Evolutionary conservation across 305 asterid species (phyloP).

Genomic region (Nicotiana rustica): DNA sequence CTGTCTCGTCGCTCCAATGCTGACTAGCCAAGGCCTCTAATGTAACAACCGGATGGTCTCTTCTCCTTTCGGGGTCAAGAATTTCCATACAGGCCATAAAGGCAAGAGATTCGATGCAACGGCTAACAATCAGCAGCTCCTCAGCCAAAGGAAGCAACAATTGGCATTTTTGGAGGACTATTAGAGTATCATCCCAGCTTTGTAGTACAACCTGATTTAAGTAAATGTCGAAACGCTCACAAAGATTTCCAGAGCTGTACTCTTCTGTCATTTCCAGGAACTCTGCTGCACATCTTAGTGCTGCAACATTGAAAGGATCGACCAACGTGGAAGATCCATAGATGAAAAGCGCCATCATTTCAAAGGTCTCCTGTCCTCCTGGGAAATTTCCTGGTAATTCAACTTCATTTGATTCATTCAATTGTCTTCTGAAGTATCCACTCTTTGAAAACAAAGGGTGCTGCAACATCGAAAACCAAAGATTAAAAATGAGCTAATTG

Average conservation of each 20-base stretch:
- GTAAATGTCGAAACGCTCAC: conserved; percentile 71
- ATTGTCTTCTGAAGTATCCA: conserved; percentile 62
- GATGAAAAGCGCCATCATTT: conserved; percentile 70
- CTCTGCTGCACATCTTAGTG: conserved; percentile 76
- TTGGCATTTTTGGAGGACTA: conserved; percentile 68
- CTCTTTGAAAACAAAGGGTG: conserved; percentile 62
- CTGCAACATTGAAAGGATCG: conserved; percentile 70
- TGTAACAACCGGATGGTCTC: conserved; percentile 62
- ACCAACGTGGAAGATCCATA: conserved; percentile 72
- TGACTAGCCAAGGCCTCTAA: conserved; percentile 51
- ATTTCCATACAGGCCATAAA: conserved; percentile 95
- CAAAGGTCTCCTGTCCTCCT: conserved; percentile 73
- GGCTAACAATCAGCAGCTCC: conserved; percentile 69
- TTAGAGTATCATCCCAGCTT: conserved; percentile 72
- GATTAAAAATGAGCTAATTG: conserved; percentile 10
- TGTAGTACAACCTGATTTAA: conserved; percentile 79
- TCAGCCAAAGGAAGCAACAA: conserved; percentile 66
- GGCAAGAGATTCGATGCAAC: conserved; percentile 81
- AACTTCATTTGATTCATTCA: conserved; percentile 61
- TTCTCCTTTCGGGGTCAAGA: conserved; percentile 79
- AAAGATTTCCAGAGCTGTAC: conserved; percentile 56
- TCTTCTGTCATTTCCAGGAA: conserved; percentile 68
- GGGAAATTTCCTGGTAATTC: conserved; percentile 65
- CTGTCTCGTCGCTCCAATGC: conserved; percentile 49
- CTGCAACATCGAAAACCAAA: conserved; percentile 44